A percentile compares a stretch with the other conserved stretches of the same genome.
phyloP scores from a whole-genome alignment of 1,284 basidiomycete species.

The Irpex sp. region DNA sequence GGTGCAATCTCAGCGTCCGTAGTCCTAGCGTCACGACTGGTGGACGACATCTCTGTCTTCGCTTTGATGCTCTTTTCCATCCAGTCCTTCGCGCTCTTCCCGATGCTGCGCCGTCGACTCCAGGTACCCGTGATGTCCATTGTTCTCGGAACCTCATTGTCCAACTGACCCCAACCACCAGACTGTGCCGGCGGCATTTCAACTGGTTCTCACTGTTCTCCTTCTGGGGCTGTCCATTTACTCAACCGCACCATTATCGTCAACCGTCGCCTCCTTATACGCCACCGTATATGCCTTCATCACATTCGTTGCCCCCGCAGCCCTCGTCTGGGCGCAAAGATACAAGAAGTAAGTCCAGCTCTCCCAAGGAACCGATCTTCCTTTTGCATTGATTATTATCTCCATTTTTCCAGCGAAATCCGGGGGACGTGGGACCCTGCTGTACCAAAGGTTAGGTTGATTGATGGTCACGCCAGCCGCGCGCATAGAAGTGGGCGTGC shows the following conservation, averaged over 20 bases:
- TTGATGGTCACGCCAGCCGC: not conserved
- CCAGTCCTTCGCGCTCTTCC: slow-evolving; percentile 83
- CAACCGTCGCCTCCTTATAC: slow-evolving; percentile 49
- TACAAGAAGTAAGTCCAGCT: slow-evolving; percentile 64
- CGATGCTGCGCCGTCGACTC: slow-evolving; percentile 75
- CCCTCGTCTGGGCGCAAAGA: slow-evolving; percentile 78
- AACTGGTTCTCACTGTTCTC: slow-evolving; percentile 46
- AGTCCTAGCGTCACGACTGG: slow-evolving; percentile 88
- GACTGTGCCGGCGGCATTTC: slow-evolving; percentile 31
- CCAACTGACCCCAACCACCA: slow-evolving; percentile 6
- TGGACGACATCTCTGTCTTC: slow-evolving; percentile 85
- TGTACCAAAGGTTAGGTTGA: slow-evolving; percentile 33
- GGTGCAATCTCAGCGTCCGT: slow-evolving; percentile 93
- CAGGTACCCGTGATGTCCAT: slow-evolving; percentile 45
- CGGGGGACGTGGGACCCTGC: slow-evolving; percentile 62
- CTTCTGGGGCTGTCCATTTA: slow-evolving; percentile 46
- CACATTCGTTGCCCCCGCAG: slow-evolving; percentile 66
- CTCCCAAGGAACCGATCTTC: not conserved
- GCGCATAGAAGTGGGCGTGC: not conserved
- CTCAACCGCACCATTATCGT: slow-evolving; percentile 52
- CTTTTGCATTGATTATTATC: not conserved
- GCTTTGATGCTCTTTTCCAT: slow-evolving; percentile 87
- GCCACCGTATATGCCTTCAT: slow-evolving; percentile 48
- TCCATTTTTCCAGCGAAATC: slow-evolving; percentile 36
- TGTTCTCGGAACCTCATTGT: slow-evolving; percentile 1